These are phyloP conservation scores for Leccinum huronense DNA, from an alignment of 1,284 basidiomycete genomes.

Conservation along the genomic window DNA sequence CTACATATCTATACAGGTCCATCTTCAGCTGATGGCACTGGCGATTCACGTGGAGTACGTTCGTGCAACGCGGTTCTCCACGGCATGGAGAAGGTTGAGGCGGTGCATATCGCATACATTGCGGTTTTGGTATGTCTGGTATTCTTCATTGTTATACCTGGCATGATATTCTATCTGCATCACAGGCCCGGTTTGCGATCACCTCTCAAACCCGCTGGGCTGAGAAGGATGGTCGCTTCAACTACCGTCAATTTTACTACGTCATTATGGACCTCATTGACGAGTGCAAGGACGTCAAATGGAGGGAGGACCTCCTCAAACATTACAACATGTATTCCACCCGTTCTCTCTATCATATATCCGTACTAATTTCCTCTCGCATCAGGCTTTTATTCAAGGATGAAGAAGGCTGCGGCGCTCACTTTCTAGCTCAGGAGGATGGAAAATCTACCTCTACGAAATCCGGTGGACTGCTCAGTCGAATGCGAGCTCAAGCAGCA, in stretches of 20 bases:
- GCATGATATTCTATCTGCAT: neutral
- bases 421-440: neutral
- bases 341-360: neutral
- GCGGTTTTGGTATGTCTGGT: neutral
- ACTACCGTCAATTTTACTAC: constrained; percentile 1
- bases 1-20: neutral
- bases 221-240: neutral
- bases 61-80: neutral
- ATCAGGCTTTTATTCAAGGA: constrained; percentile 4
- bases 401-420: neutral
- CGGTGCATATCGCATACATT: neutral
- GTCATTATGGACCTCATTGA: neutral
- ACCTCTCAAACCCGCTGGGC: neutral
- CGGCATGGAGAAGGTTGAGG: neutral
- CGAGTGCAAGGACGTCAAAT: neutral
- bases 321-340: neutral
- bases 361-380: neutral
- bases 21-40: neutral
- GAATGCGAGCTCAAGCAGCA: neutral
- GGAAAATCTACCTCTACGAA: too few species aligned
- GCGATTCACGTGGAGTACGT: neutral
- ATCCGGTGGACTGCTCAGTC: neutral
- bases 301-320: neutral
- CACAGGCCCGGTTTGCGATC: neutral
- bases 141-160: too few species aligned